Conservation (phyloP, 1,139 yeast genomes). For the Blastobotrys aristatus region DNA sequence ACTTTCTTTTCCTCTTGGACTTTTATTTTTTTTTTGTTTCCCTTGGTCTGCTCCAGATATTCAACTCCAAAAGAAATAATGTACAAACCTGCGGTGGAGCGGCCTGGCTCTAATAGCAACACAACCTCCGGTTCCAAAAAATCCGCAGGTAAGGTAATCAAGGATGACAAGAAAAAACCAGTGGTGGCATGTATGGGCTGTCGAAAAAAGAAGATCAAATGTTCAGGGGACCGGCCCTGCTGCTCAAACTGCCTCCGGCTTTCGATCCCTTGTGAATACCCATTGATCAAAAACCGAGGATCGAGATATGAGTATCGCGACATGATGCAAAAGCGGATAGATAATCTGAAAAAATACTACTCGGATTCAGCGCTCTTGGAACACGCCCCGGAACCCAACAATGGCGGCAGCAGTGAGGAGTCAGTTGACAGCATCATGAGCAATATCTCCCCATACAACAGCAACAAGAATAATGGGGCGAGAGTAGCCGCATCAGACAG, state of each 20-base stretch:
- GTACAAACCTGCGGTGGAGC: slow-evolving; percentile 1
- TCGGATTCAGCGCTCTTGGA: slow-evolving; percentile 1
- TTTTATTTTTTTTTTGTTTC: background rate
- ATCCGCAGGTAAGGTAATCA: background rate
- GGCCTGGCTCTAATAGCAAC: no score
- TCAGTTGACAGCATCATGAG: background rate
- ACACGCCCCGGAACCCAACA: slow-evolving; percentile 17
- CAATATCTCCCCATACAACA: background rate
- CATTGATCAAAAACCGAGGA: slow-evolving; percentile 35
- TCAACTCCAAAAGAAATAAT: background rate
- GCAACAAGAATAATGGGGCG: background rate
- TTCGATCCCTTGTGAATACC: slow-evolving; percentile 35
- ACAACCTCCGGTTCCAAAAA: no score
- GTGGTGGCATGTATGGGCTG: slow-evolving; percentile 37
- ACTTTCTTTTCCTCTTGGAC: background rate
- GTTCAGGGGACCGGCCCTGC: slow-evolving; percentile 38
- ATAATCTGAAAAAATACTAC: slow-evolving; percentile 27
- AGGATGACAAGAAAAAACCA: slow-evolving; percentile 26
- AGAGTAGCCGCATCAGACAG: background rate
- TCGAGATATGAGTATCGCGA: slow-evolving; percentile 37
- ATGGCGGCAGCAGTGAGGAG: background rate
- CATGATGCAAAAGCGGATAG: slow-evolving; percentile 32
- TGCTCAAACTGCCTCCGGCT: slow-evolving; percentile 36
- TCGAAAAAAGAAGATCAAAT: slow-evolving; percentile 36
- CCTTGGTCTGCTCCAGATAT: background rate